A percentile compares a stretch with the other conserved stretches of the same genome.
phyloP scores from a whole-genome alignment of 2,329 filamentous ascomycete genomes.

The Fusarium vanettenii region DNA sequence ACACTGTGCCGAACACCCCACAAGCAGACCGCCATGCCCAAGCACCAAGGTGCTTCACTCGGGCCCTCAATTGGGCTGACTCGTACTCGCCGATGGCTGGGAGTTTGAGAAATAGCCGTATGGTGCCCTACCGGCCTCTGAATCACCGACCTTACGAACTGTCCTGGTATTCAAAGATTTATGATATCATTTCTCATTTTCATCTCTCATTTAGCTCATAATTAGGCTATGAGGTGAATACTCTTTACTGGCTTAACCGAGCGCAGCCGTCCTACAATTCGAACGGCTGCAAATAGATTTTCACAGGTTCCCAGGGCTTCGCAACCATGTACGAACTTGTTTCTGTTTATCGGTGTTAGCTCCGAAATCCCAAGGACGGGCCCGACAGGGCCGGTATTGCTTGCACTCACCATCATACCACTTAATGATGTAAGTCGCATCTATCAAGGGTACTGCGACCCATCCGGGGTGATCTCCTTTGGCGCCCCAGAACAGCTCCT shows the following conservation, averaged over 20 bases:
- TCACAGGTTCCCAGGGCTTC: slow-evolving; percentile 14
- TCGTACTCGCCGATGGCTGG: neutral
- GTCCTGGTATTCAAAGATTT: too few species aligned
- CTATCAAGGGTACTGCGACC: slow-evolving; percentile 12
- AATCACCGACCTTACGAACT: neutral
- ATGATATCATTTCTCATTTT: too few species aligned
- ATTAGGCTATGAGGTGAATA: too few species aligned
- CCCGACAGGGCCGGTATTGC: neutral
- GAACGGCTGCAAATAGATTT: slow-evolving; percentile 13
- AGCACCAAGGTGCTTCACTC: neutral
- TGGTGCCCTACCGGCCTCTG: neutral
- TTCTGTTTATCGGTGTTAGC: slow-evolving; percentile 9
- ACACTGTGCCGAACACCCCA: neutral
- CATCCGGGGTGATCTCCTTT: slow-evolving; percentile 14
- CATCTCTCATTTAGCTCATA: too few species aligned
- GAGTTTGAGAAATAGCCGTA: neutral
- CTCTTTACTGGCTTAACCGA: too few species aligned
- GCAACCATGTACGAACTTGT: neutral
- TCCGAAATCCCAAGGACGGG: neutral
- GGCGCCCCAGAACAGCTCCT: slow-evolving; percentile 5
- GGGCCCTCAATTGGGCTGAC: neutral
- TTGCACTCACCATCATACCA: slow-evolving; percentile 20
- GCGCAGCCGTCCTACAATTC: neutral
- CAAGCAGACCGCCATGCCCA: neutral
- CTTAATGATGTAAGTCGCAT: slow-evolving; percentile 13